Base-by-base conservation (phyloP, 2,329 filamentous ascomycete species). In the Tolypocladium sp. region DNA sequence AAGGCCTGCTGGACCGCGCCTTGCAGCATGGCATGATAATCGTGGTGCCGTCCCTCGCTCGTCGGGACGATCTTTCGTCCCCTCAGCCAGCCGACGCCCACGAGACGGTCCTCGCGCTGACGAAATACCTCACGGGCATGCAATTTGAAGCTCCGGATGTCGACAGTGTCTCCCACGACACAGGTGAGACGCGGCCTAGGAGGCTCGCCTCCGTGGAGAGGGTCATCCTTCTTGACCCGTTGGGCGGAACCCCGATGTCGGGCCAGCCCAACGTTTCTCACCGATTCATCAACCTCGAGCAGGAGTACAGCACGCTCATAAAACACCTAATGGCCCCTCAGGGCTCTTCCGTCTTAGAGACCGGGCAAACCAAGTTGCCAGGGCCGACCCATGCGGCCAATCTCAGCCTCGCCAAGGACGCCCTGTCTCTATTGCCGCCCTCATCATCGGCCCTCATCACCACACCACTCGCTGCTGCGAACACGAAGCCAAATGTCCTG, bases 381-480 rank as follows among this genome's bases (percentile, higher is more conserved):
- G 70, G 69, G 13, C 73, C 75, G 17, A 65, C 86, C 87, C 75
- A 75, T 86, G 59, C 81, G 12, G 69, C 84, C 30, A 97, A 97
- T 66, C 81, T 97, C 13, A 79, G 85, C 56, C 77, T 96, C 4
- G 83, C 90, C 27, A 86, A 85, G 60, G 77, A 85, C 60, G 82
- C 88, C 2, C 78, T 99, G 7, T 82, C 87, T 0, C 77, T 96
- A 57, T 78, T 99, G 15, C 94, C 94, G 0, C 82, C 90, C 0
- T 87, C 90, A 1, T 92, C 93, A 0, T 97, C 94, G 0, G 92
- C 87, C 0, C 80, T 99, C 7, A 89, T 99, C 63, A 94, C 93
- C 1, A 96, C 91, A 0, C 92, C 94, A 0, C 75, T 83, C 33
- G 91, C 95, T 68, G 92, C 92, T 17, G 91, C 92, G 1, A 76